Conservation (phyloP, 73 alveolate species). For the Symbiodinium pilosum region DNA sequence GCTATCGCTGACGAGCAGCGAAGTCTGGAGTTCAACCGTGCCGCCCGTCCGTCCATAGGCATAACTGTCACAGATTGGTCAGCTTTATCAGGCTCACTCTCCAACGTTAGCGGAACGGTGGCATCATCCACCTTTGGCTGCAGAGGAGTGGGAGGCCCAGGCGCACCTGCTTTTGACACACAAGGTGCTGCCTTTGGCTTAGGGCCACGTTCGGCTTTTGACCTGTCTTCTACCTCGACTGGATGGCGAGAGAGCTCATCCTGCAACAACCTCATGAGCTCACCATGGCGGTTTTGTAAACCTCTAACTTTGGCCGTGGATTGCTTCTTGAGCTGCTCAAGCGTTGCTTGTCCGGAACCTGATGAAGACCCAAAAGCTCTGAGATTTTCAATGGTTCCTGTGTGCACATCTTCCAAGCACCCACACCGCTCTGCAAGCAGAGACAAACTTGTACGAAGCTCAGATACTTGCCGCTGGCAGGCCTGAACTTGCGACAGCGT, state of each 20-base stretch:
- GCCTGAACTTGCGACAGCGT: constrained; percentile 42
- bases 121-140: neutral
- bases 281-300: constrained; percentile 66
- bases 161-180: neutral
- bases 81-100: neutral
- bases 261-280: constrained; percentile 44
- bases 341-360: neutral
- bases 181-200: too few species aligned
- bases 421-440: constrained; percentile 81
- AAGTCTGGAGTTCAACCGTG: constrained; percentile 51
- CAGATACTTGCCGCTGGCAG: constrained; percentile 70
- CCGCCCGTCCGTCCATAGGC: constrained; percentile 46
- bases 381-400: constrained; percentile 41
- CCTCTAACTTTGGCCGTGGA: constrained; percentile 40
- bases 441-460: constrained; percentile 52
- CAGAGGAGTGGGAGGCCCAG: neutral
- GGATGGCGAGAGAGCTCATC: neutral
- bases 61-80: constrained; percentile 4
- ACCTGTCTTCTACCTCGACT: neutral
- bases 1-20: neutral
- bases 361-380: constrained; percentile 1
- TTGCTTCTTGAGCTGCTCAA: constrained; percentile 67
- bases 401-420: constrained; percentile 57
- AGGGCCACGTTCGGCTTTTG: too few species aligned
- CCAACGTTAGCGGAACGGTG: neutral